Evolutionary conservation across 495 filamentous ascomycete species (phyloP), one percentile per base, ranked within the genome.

Genomic region (Baudoinia panamericana): DNA sequence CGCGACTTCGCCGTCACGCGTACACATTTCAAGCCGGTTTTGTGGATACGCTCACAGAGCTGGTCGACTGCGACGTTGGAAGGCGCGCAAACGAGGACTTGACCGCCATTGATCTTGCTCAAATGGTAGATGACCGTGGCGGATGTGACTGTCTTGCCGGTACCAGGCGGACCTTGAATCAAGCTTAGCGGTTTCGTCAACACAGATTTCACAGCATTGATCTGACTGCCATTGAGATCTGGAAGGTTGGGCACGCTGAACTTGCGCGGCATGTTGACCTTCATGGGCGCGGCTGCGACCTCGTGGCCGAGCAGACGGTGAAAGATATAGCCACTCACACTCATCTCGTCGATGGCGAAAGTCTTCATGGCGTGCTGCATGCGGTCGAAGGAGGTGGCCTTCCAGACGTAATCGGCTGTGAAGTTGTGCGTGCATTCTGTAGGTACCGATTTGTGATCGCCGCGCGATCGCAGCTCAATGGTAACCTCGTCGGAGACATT

Each of bases 321-420:
- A 65, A 95, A 99, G 46, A 99, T 94, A 64, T 96, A 99, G 30
- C 90, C 90, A 17, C 88, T 95, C 36, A 99, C 86, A 55, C 87
- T 95, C 79, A 92, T 83, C 54, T 99, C 90, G 50, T 99, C 90
- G 35, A 99, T 77, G 17, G 90, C 90, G 56, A 99, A 99, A 0
- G 84, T 96, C 70, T 96, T 95, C 90, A 99, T 96, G 25, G 90
- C 90, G 46, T 83, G 75, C 59, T 99, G 90, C 90, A 99, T 99
- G 45, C 90, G 86, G 56, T 99, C 90, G 55, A 96, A 99, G 0
- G 87, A 94, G 1, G 92, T 99, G 16, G 90, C 90, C 55, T 99
- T 99, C 90, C 90, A 99, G 22, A 99, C 90, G 56, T 99, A 99
- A 59, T 99, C 90, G 43, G 87, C 90, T 25, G 81, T 93, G 60